Evolutionary conservation across 352 stramenopile genomes (phyloP), one percentile per base, ranked within the genome.

Genomic region (Phytophthora hibernalis): DNA sequence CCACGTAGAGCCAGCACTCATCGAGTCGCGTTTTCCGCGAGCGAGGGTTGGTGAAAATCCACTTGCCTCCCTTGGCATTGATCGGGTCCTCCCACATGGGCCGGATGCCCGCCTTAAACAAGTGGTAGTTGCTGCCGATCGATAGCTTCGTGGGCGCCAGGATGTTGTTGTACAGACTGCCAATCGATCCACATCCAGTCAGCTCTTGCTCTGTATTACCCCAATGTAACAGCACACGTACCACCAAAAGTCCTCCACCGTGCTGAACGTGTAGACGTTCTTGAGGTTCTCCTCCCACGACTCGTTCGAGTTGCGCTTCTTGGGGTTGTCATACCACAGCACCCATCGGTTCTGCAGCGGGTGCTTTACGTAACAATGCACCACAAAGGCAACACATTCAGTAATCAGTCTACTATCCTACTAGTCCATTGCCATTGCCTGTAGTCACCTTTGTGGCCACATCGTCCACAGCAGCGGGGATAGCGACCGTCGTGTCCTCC

Each of bases 41-140:
- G 68, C 97, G 98, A 42, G 92, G 82, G 48, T 99, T 97, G 15
- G 96, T 98, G 38, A 99, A 91, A 60, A 99, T 97, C 84, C 97
- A 99, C 80, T 99, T 99, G 64, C 97, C 97, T 31, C 97, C 97
- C 74, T 89, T 98, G 62, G 77, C 86, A 76, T 99, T 99, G 38
- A 89, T 82, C 21, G 90, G 85, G 74, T 99, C 96, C 80, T 99
- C 97, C 97, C 97, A 99, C 91, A 98, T 99, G 21, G 97, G 97
- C 54, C 96, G 86, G 43, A 99, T 93, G 47, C 96, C 96, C 45
- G 98, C 84, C 75, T 98, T 98, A 75, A 99, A 99, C 64, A 99
- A 82, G 73, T 98, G 96, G 79, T 99, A 99, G 87, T 99, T 98
- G 71, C 90, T 98, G 70, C 92, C 90, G 13, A 95, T 79, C 45